These are phyloP conservation scores for Buxus sempervirens DNA, from an alignment of 164 flowering plant species.

Conservation along the genomic window DNA sequence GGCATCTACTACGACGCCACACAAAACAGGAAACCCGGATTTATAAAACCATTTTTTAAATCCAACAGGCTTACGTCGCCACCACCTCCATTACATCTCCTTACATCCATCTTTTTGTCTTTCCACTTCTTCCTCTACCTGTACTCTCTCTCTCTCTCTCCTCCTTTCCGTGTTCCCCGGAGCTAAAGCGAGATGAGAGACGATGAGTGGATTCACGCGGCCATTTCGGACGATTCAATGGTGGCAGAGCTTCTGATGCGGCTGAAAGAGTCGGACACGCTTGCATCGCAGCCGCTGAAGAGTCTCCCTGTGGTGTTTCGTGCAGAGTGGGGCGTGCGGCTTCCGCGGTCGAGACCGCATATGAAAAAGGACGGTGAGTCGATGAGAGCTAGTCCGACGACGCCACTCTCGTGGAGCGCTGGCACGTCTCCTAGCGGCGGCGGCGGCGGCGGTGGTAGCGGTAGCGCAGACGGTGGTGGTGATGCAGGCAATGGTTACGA, in stretches of 20 bases:
- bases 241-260: conserved; percentile 54
- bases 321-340: conserved; percentile 37
- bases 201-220: conserved; percentile 49
- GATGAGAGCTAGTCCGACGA: conserved; percentile 48
- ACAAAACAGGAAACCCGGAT: conserved; percentile 11
- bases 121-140: conserved; percentile 6
- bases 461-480: too few species aligned
- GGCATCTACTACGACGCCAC: conserved; percentile 23
- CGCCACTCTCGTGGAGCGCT: conserved; percentile 68
- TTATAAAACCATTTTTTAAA: conserved; percentile 8
- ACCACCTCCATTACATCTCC: conserved; percentile 14
- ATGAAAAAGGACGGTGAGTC: conserved; percentile 23
- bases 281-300: conserved; percentile 7
- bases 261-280: conserved; percentile 22
- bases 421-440: conserved; percentile 21
- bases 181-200: conserved; percentile 12
- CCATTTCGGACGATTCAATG: conserved; percentile 41
- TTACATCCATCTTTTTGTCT: conserved; percentile 4
- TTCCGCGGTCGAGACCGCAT: conserved; percentile 37
- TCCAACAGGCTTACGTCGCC: conserved; percentile 7
- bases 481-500: conserved; percentile 19
- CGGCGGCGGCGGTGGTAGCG: not conserved
- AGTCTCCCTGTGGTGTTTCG: conserved; percentile 5
- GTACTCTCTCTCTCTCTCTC: conserved; percentile 1
- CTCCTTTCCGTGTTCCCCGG: too few species aligned